Evolutionary conservation across 306 rosid genomes (phyloP), one percentile per base, ranked within the genome.

Genomic region (Begonia fuchsioides): DNA sequence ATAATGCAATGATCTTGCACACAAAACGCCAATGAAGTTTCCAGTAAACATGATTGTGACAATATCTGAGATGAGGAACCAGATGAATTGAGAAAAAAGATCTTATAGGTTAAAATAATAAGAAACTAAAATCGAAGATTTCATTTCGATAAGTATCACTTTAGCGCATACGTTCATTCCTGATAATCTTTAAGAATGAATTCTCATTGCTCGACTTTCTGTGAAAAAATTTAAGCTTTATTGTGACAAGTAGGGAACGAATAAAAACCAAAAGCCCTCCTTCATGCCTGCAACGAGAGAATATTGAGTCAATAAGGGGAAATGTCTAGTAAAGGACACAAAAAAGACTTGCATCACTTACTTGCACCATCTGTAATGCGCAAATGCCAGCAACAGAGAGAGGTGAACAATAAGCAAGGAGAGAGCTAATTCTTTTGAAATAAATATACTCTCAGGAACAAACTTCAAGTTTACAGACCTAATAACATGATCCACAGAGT

Each of bases 401-500:
- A 85, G 93, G 79, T 85, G 96, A 48, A 70, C 65, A 63, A 77
- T 66, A 81, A 92, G 70, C 78, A 85, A 68, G 50, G 51, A 65
- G 72, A 68, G 62, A 10, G 96, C 85, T 71, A 85, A 73, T 70
- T 82, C 73, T 71, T 85, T 85, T 19, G 96, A 92, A 44, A 75
- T 71, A 59, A 92, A 92, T 59, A 92, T 56, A 63, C 72, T 76
- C 63, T 92, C 96, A 6, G 93, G 94, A 56, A 92, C 59, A 38
- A 92, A 92, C 76, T 85, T 92, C 78, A 92, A 79, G 78, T 92
- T 92, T 54, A 85, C 85, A 46, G 94, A 92, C 98, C 97, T 90
- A 73, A 57, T 32, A 67, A 71, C 61, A 41, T 32, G 49, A 64
- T 51, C 47, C 61, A 78, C 48, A 41, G 14, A n/a, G 35, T 65